A percentile compares a stretch with the other conserved stretches of the same genome.
phyloP scores from a whole-genome alignment of 371 early-diverging fungal genomes.

The Apophysomyces trapeziformis region DNA sequence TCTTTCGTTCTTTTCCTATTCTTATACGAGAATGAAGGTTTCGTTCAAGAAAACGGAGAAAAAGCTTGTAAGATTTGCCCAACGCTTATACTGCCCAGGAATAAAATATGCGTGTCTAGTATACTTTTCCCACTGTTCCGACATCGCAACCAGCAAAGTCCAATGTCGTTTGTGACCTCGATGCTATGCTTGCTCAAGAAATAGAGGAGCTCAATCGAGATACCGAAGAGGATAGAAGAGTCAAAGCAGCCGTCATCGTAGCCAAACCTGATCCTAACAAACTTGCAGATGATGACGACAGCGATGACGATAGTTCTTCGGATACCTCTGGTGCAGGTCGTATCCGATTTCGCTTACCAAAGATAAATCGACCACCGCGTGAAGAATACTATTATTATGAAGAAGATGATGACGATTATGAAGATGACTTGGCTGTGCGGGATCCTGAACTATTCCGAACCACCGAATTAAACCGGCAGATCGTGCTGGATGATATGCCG shows the following conservation, averaged over 20 bases:
- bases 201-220: constrained; percentile 52
- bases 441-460: constrained; percentile 54
- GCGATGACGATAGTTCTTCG: constrained; percentile 31
- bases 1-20: neutral
- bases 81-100: neutral
- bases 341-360: constrained; percentile 6
- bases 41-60: constrained; percentile 6
- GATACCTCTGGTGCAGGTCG: constrained; percentile 22
- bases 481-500: constrained; percentile 35
- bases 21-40: neutral
- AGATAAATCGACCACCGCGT: constrained; percentile 11
- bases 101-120: neutral
- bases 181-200: constrained; percentile 46
- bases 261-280: constrained; percentile 51
- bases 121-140: neutral
- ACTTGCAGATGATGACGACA: constrained; percentile 37
- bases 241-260: constrained; percentile 50
- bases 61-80: neutral
- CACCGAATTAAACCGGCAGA: constrained; percentile 52
- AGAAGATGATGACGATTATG: constrained; percentile 52
- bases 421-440: constrained; percentile 49
- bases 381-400: constrained; percentile 25
- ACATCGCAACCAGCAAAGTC: neutral
- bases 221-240: constrained; percentile 43
- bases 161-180: constrained; percentile 20